Evolutionary conservation across 164 flowering plant genomes (phyloP).

Genomic region (Umbellularia californica): DNA sequence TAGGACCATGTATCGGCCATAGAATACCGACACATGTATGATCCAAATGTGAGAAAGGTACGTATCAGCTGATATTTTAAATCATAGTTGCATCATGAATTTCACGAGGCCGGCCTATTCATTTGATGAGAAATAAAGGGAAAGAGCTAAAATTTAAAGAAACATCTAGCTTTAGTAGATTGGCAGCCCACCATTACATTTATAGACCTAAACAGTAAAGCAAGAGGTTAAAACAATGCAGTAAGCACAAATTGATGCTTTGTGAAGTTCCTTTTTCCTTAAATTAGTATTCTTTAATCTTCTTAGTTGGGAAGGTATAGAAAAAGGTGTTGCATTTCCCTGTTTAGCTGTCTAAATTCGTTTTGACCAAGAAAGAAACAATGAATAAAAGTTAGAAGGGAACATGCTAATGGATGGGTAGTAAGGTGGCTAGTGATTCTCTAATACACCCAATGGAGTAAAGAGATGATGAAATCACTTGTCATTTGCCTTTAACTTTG

Average conservation of each 20-base stretch:
- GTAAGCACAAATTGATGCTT: background rate
- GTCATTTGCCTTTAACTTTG: constrained; percentile 21
- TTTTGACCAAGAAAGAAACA: background rate
- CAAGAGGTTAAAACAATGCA: too few relatives aligned
- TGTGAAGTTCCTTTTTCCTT: background rate
- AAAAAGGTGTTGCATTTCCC: background rate
- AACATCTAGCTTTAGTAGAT: too few relatives aligned
- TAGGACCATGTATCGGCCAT: too few relatives aligned
- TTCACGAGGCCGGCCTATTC: too few relatives aligned
- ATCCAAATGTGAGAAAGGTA: too few relatives aligned
- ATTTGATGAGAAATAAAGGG: too few relatives aligned
- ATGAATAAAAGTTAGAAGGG: background rate
- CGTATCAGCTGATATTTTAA: too few relatives aligned
- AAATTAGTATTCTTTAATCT: background rate
- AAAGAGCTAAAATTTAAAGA: too few relatives aligned
- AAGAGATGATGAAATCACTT: constrained; percentile 28
- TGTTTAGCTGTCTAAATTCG: background rate
- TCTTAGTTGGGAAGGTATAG: background rate
- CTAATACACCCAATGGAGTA: constrained; percentile 13
- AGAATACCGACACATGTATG: too few relatives aligned
- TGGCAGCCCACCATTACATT: too few relatives aligned
- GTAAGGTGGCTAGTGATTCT: constrained; percentile 1
- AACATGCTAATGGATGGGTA: constrained; percentile 12
- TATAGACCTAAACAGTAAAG: too few relatives aligned
- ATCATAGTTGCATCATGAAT: too few relatives aligned